Evolutionary conservation across 1,284 basidiomycete genomes (phyloP).

Genomic region (Cryptococcus sp.): DNA sequence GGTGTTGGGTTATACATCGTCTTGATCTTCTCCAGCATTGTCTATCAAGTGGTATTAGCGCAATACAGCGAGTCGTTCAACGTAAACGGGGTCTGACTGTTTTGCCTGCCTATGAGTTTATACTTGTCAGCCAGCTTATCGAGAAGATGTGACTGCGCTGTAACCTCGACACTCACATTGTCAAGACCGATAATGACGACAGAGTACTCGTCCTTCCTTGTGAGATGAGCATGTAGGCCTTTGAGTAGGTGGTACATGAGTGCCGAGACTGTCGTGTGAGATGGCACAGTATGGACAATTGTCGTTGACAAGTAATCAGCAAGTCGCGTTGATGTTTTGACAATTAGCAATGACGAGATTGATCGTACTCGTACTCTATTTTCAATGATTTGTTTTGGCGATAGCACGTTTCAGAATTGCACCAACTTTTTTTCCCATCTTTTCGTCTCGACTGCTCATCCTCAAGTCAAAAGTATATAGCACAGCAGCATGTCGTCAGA

Average conservation of each 20-base stretch:
- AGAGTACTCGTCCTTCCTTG: slow-evolving; percentile 89
- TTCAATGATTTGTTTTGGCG: too few species aligned
- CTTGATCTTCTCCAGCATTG: slow-evolving; percentile 87
- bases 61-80: background rate
- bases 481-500: too few species aligned
- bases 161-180: slow-evolving; percentile 45
- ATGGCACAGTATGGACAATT: background rate
- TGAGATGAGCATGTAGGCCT: slow-evolving; percentile 83
- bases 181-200: slow-evolving; percentile 81
- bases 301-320: background rate
- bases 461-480: background rate
- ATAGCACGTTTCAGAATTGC: background rate
- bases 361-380: too few species aligned
- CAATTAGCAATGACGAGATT: too few species aligned
- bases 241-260: slow-evolving; percentile 84
- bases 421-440: background rate
- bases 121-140: background rate
- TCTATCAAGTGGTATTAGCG: slow-evolving; percentile 56
- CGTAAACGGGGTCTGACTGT: slow-evolving; percentile 60
- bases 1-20: slow-evolving; percentile 82
- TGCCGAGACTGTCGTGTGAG: background rate
- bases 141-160: background rate
- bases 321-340: too few species aligned
- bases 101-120: slow-evolving; percentile 68
- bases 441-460: background rate